phyloP scores from a whole-genome alignment of 1,284 basidiomycete genomes.

The Ganoderma boninense region DNA sequence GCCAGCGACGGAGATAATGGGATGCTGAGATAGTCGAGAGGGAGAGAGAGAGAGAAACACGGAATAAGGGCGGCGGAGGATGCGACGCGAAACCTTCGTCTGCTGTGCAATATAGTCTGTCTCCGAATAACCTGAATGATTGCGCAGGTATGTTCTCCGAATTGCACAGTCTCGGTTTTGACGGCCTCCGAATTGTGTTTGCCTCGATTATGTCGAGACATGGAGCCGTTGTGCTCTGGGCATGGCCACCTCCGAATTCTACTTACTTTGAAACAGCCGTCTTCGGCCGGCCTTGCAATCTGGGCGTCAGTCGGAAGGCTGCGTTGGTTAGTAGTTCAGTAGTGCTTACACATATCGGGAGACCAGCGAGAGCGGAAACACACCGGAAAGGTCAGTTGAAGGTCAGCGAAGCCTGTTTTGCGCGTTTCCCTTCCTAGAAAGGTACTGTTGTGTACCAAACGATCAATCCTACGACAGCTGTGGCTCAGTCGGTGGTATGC shows the following conservation, averaged over 20 bases:
- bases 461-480: background rate
- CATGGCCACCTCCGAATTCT: too few species aligned
- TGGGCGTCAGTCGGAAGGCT: background rate
- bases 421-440: background rate
- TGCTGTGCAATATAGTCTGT: too few species aligned
- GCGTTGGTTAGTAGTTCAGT: background rate
- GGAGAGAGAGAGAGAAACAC: too few species aligned
- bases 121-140: too few species aligned
- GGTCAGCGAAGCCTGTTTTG: background rate
- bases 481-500: background rate
- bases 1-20: background rate
- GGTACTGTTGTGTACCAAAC: background rate
- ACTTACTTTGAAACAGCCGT: too few species aligned
- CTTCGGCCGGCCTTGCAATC: background rate
- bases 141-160: too few species aligned
- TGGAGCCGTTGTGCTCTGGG: too few species aligned
- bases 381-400: background rate
- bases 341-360: background rate
- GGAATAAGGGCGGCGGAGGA: background rate
- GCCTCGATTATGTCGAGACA: background rate
- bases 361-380: background rate
- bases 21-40: background rate
- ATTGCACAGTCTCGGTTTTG: background rate
- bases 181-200: background rate
- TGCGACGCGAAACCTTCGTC: background rate